Conservation (phyloP, 2,329 filamentous ascomycete species). For the Rhynchosporium agropyri region DNA sequence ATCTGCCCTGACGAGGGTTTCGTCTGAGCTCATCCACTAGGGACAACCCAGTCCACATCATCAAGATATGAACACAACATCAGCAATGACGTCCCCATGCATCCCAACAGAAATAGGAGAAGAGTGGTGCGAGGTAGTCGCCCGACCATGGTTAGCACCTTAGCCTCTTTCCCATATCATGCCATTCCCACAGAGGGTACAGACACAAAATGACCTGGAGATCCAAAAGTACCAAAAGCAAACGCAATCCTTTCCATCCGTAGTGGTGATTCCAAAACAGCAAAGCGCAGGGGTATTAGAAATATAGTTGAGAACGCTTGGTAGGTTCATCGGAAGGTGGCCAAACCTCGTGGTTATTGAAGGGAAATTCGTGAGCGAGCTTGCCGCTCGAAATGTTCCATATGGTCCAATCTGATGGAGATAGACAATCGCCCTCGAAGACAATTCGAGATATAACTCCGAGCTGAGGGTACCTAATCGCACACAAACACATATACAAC, state of each 20-base stretch:
- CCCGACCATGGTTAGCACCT: conserved; percentile 36
- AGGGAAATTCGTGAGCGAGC: conserved; percentile 42
- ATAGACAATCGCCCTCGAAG: conserved; percentile 42
- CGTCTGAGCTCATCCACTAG: conserved; percentile 39
- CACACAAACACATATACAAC: conserved; percentile 33
- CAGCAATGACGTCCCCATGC: conserved; percentile 41
- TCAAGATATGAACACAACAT: conserved; percentile 42
- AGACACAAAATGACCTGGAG: conserved; percentile 12
- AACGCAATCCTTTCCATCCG: conserved; percentile 41
- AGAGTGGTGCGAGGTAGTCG: conserved; percentile 41
- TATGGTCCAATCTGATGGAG: conserved; percentile 45
- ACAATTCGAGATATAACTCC: conserved; percentile 36
- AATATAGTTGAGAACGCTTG: conserved; percentile 44
- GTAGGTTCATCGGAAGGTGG: conserved; percentile 48
- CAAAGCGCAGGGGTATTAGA: conserved; percentile 44
- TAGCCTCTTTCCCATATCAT: conserved; percentile 27
- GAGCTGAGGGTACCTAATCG: conserved; percentile 38
- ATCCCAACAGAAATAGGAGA: conserved; percentile 43
- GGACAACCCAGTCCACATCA: conserved; percentile 37
- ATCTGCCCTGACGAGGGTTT: conserved; percentile 40
- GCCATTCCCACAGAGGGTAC: conserved; percentile 29
- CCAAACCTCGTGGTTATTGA: conserved; percentile 49
- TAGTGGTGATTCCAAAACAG: conserved; percentile 33
- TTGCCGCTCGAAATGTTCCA: conserved; percentile 34
- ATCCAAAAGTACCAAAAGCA: conserved; percentile 35